Evolutionary conservation across 495 filamentous ascomycete species (phyloP), one percentile per base, ranked within the genome.

Genomic region (Eremomyces bilateralis): DNA sequence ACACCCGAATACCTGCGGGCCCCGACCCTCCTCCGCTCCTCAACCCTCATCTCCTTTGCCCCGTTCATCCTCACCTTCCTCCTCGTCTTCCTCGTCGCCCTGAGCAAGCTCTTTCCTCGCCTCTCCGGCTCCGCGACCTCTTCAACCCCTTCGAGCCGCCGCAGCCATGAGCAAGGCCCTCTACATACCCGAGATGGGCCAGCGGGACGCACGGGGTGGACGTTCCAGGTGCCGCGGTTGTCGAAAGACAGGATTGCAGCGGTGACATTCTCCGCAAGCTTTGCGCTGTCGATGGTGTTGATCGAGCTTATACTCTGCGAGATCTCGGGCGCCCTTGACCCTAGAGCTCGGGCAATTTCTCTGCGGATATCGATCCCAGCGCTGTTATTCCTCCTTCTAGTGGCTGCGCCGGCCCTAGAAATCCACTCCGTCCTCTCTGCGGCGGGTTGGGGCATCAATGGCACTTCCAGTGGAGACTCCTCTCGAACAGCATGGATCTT

Each of bases 251-350:
- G 28, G 13, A 41, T 74, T 18, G 71, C 73, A 11, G 67, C 64
- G 3, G 46, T 62, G 17, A 69, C 73, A 17, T 84, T 84, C 46
- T 68, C 73, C 16, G 63, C 64, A 0, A 83, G 74, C 1, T 61
- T 84, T 28, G 80, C 70, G 15, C 62, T 83, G 21, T 67, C 77
- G 1, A 61, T 70, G 12, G 76, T 83, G 11, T 58, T 88, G 11
- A 76, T 65, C 11, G 75, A 80, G 51, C 48, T 84, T 31, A 71
- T 88, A 15, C 54, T 84, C 11, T 78, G 76, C 41, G 79, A 88
- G 50, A 76, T 88, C 33, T 69, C 71, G n/a, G 74, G 76, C 40
- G 61, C 68, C 4, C 56, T 81, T 21, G 62, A 73, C 40, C 59
- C 67, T 16, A 53, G 58, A 15, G 75, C 73, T 18, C 61, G 80